A percentile compares a stretch with the other conserved stretches of the same genome.
Evolutionary conservation across 2,329 filamentous ascomycete species (phyloP).

Genomic region (Falciphora oryzae): DNA sequence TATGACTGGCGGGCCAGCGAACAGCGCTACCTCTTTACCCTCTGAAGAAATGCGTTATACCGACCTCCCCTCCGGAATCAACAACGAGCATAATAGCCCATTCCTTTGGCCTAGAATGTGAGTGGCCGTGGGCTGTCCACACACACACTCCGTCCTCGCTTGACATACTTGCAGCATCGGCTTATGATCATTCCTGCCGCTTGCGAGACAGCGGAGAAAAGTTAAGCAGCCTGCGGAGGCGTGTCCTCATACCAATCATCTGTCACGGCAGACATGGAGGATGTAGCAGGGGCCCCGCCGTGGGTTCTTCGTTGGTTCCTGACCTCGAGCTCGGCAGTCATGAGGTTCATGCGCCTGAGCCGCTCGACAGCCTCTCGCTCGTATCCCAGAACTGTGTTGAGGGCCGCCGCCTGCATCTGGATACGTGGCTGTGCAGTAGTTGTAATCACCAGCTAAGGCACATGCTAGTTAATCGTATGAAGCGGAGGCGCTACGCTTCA

Average conservation of each 20-base stretch:
- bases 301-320: constrained; percentile 21
- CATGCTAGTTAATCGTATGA: constrained; percentile 2
- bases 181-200: neutral
- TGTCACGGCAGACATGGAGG: too few species aligned
- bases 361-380: constrained; percentile 70
- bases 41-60: neutral
- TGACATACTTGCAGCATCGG: too few species aligned
- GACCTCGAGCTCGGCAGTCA: constrained; percentile 70
- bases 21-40: neutral
- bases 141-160: too few species aligned
- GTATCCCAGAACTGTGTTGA: constrained; percentile 64
- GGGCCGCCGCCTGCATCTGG: constrained; percentile 63
- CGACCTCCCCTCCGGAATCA: neutral
- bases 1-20: neutral
- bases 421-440: constrained; percentile 60
- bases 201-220: neutral
- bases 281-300: too few species aligned
- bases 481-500: neutral
- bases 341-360: constrained; percentile 70
- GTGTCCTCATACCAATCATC: neutral
- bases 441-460: constrained; percentile 62
- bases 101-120: too few species aligned
- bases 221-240: neutral
- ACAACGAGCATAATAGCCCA: too few species aligned
- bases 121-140: too few species aligned